A percentile compares a stretch with the other conserved stretches of the same genome.
Evolutionary conservation across 768 basidiomycete genomes (phyloP).

Genomic region (Leccinum truebloodii): DNA sequence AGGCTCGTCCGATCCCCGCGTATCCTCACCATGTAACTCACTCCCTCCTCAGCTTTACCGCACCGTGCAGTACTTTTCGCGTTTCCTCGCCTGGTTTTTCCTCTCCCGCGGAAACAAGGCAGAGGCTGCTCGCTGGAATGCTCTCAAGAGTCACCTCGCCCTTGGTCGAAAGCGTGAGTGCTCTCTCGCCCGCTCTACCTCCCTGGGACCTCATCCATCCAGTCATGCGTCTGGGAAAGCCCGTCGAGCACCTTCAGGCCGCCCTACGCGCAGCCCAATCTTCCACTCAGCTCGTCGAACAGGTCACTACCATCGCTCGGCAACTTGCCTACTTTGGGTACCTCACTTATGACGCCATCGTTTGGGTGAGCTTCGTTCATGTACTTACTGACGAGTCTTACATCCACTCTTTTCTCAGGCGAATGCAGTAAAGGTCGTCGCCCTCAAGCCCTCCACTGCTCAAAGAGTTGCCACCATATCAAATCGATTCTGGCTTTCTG

Average conservation of each 20-base stretch:
- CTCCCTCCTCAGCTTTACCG: constrained; percentile 70
- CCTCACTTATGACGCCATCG: constrained; percentile 75
- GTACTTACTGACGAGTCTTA: not conserved
- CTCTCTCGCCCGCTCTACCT: not conserved
- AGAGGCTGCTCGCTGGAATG: constrained; percentile 75
- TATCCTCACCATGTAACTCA: not conserved
- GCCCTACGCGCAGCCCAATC: constrained; percentile 71
- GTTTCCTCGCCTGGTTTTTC: constrained; percentile 86
- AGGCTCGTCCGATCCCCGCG: constrained; percentile 47
- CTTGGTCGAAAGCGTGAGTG: constrained; percentile 77
- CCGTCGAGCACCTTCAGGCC: constrained; percentile 90
- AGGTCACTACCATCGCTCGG: constrained; percentile 74
- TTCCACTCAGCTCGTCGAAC: constrained; percentile 61
- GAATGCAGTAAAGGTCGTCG: constrained; percentile 65
- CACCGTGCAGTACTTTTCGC: constrained; percentile 85
- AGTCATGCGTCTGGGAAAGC: constrained; percentile 95
- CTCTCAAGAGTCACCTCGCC: constrained; percentile 83
- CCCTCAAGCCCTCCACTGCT: constrained; percentile 58
- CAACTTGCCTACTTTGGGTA: constrained; percentile 91
- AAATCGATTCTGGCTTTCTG: constrained; percentile 86
- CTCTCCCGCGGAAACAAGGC: constrained; percentile 66
- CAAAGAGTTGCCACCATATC: constrained; percentile 62
- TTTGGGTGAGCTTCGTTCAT: constrained; percentile 65
- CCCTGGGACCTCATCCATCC: constrained; percentile 1
- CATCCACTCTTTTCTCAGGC: constrained; percentile 42